These are phyloP conservation scores for Phaseolus coccineus DNA, from an alignment of 331 rosid species.

Conservation along the genomic window DNA sequence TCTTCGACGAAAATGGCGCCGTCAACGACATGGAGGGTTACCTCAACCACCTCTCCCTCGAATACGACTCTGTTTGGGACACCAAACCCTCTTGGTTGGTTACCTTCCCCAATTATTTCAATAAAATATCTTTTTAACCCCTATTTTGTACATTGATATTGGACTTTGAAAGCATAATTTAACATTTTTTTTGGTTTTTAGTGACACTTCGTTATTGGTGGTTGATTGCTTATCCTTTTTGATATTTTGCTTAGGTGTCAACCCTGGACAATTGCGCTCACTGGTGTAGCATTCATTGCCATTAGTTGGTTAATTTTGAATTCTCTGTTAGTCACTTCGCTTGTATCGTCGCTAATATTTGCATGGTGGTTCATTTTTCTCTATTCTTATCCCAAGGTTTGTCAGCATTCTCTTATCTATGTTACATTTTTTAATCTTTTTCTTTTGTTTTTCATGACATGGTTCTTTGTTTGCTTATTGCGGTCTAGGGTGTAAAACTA, in stretches of 20 bases:
- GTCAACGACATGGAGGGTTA: conserved; percentile 91
- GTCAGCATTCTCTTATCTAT: not conserved
- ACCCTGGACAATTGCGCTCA: conserved; percentile 80
- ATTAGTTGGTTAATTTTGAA: conserved; percentile 72
- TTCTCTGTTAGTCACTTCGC: conserved; percentile 55
- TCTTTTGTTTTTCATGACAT: too few species aligned
- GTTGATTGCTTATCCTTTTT: not conserved
- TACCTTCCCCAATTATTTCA: not conserved
- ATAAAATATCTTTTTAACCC: not conserved
- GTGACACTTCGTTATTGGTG: not conserved
- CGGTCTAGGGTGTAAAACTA: not conserved
- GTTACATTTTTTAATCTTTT: not conserved
- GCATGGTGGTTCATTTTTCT: conserved; percentile 93
- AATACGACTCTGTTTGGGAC: conserved; percentile 97
- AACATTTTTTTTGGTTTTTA: not conserved
- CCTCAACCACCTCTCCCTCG: conserved; percentile 79
- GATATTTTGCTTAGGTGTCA: conserved; percentile 68
- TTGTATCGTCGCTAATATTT: conserved; percentile 50
- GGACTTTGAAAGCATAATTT: conserved; percentile 1
- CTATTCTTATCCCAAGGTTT: conserved; percentile 88
- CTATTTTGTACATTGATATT: not conserved
- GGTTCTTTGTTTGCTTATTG: not conserved
- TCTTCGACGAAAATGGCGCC: conserved; percentile 71
- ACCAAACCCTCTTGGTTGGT: conserved; percentile 91
- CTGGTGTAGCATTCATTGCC: conserved; percentile 62